These are phyloP conservation scores for Lyophyllum semitale DNA, from an alignment of 768 basidiomycete genomes.

Conservation along the genomic window DNA sequence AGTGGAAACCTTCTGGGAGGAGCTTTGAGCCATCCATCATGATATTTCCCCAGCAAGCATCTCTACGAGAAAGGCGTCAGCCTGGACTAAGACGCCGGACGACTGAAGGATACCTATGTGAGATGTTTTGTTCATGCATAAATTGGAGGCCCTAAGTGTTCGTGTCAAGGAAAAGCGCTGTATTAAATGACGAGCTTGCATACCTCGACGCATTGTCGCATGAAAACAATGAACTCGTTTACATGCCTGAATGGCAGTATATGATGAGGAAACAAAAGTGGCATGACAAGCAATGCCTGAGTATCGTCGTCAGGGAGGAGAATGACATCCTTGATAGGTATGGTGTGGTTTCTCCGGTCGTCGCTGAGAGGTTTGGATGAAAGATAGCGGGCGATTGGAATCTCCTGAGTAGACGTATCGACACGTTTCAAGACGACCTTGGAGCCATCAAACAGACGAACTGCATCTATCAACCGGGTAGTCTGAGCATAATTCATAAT, in stretches of 20 bases:
- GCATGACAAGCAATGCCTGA: constrained; percentile 12
- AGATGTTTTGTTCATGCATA: constrained; percentile 15
- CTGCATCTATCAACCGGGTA: constrained; percentile 6
- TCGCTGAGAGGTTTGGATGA: neutral
- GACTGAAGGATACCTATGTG: too few species aligned
- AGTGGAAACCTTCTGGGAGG: too few species aligned
- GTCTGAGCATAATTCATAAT: neutral
- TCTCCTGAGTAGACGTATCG: constrained; percentile 5
- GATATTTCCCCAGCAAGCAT: too few species aligned
- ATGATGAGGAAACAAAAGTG: constrained; percentile 1
- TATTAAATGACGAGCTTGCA: neutral
- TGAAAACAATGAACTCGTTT: constrained; percentile 12
- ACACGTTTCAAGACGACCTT: constrained; percentile 17
- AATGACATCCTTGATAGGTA: constrained; percentile 15
- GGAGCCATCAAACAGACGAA: constrained; percentile 2
- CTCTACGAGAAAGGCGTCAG: too few species aligned
- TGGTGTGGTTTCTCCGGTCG: constrained; percentile 10
- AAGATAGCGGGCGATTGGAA: neutral
- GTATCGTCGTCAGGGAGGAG: constrained; percentile 9
- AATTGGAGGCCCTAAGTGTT: constrained; percentile 10
- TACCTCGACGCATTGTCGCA: constrained; percentile 14
- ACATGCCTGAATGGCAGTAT: constrained; percentile 11
- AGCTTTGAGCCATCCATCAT: too few species aligned
- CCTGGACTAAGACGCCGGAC: too few species aligned
- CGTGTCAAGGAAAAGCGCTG: neutral